phyloP scores from a whole-genome alignment of 371 early-diverging fungal species.

The Rhizopus stolonifer region DNA sequence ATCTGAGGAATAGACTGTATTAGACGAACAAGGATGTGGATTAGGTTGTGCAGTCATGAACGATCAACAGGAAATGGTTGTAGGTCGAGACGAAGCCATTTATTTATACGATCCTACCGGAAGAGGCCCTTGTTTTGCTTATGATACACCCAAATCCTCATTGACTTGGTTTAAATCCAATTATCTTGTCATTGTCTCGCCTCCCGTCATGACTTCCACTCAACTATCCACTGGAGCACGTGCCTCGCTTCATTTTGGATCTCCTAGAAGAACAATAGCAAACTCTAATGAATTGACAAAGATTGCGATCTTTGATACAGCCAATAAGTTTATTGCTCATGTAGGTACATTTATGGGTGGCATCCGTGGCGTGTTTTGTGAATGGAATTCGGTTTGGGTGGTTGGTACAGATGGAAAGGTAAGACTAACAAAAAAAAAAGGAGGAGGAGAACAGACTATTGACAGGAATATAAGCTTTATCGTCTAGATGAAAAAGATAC shows the following conservation, averaged over 20 bases:
- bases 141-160: constrained; percentile 78
- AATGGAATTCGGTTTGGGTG: constrained; percentile 91
- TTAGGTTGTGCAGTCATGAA: constrained; percentile 77
- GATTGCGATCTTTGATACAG: constrained; percentile 87
- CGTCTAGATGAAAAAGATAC: constrained; percentile 87
- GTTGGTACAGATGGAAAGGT: constrained; percentile 80
- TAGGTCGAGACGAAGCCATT: constrained; percentile 88
- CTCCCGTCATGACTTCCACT: constrained; percentile 51
- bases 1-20: constrained; percentile 57
- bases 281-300: constrained; percentile 53
- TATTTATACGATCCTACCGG: constrained; percentile 91
- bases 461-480: constrained; percentile 54
- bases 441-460: neutral
- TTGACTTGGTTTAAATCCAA: constrained; percentile 75
- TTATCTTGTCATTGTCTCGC: constrained; percentile 76
- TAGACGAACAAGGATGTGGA: constrained; percentile 86
- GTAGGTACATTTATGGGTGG: constrained; percentile 71
- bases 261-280: constrained; percentile 23
- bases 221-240: constrained; percentile 38
- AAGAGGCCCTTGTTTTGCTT: constrained; percentile 90
- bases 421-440: constrained; percentile 13
- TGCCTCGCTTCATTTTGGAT: constrained; percentile 28
- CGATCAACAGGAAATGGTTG: constrained; percentile 74
- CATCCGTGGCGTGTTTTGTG: constrained; percentile 69
- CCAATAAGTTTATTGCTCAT: constrained; percentile 88